phyloP scores from a whole-genome alignment of 2,329 filamentous ascomycete genomes.

The Ophiostoma ulmi region DNA sequence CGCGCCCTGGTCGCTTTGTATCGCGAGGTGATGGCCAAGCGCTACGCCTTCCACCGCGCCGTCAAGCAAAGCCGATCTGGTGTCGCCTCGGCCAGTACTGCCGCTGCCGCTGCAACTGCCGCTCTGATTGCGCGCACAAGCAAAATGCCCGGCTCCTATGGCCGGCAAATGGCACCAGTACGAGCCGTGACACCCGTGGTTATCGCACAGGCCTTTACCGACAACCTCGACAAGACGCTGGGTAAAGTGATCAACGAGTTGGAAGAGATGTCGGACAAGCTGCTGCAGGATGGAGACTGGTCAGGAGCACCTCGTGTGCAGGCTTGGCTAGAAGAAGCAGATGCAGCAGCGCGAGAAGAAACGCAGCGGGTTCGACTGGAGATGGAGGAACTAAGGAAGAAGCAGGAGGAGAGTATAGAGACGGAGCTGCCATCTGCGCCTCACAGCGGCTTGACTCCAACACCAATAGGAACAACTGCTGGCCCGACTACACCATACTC shows the following conservation, averaged over 20 bases:
- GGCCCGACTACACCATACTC: not conserved
- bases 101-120: conserved; percentile 15
- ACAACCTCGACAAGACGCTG: conserved; percentile 24
- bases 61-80: conserved; percentile 17
- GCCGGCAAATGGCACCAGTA: not conserved
- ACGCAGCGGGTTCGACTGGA: conserved; percentile 15
- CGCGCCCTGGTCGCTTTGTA: conserved; percentile 16
- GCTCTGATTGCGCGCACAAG: conserved; percentile 5
- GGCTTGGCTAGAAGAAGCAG: conserved; percentile 21
- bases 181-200: not conserved
- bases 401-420: not conserved
- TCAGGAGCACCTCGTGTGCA: conserved; percentile 19
- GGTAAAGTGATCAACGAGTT: conserved; percentile 23
- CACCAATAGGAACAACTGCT: not conserved
- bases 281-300: conserved; percentile 27
- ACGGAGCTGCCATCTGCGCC: not conserved
- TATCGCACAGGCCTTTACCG: conserved; percentile 19
- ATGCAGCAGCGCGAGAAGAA: conserved; percentile 14
- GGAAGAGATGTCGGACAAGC: conserved; percentile 26
- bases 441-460: not conserved
- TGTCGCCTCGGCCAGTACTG: not conserved
- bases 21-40: conserved; percentile 25
- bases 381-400: conserved; percentile 1
- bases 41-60: conserved; percentile 26
- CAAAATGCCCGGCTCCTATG: not conserved